Conservation (phyloP, 2,329 filamentous ascomycete genomes). For the Tolypocladium ophioglossoides region DNA sequence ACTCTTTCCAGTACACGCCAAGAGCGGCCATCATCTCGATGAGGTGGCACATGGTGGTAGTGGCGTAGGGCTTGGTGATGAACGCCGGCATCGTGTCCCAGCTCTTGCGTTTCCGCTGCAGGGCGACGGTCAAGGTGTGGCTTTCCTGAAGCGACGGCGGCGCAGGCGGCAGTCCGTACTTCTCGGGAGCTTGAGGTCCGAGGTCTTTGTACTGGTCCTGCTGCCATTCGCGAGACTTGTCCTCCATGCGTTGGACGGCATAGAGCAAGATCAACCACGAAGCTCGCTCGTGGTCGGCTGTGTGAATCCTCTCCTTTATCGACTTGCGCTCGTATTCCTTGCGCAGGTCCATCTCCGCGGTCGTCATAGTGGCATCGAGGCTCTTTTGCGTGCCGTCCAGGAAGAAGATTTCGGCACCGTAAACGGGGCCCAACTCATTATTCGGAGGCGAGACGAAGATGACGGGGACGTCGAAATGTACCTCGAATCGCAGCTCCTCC, state of each 20-base stretch:
- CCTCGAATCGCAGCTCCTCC: conserved; percentile 37
- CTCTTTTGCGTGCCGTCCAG: conserved; percentile 28
- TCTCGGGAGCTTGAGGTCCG: conserved; percentile 9
- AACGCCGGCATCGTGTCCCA: conserved; percentile 42
- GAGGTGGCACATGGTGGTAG: conserved; percentile 43
- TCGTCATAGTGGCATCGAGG: conserved; percentile 21
- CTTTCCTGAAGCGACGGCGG: conserved; percentile 15
- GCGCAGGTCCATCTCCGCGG: conserved; percentile 18
- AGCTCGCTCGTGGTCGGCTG: conserved; percentile 44
- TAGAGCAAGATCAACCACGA: conserved; percentile 43
- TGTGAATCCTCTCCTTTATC: conserved; percentile 31
- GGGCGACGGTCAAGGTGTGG: conserved; percentile 33
- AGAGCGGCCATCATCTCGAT: conserved; percentile 43
- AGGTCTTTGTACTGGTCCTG: conserved; percentile 15
- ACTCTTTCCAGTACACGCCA: conserved; percentile 49
- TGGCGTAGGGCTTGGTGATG: conserved; percentile 39
- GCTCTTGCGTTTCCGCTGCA: conserved; percentile 35
- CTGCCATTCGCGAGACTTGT: conserved; percentile 36
- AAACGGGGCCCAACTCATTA: conserved; percentile 27
- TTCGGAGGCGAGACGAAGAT: conserved; percentile 35
- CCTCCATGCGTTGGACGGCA: conserved; percentile 39
- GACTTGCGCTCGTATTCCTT: conserved; percentile 14
- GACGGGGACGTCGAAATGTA: conserved; percentile 37
- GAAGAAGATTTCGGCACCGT: conserved; percentile 19
- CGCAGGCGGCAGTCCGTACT: conserved; percentile 9